Evolutionary conservation across 1,284 basidiomycete species (phyloP), one percentile per base, ranked within the genome.

Genomic region (Leccinum pallidistipes): DNA sequence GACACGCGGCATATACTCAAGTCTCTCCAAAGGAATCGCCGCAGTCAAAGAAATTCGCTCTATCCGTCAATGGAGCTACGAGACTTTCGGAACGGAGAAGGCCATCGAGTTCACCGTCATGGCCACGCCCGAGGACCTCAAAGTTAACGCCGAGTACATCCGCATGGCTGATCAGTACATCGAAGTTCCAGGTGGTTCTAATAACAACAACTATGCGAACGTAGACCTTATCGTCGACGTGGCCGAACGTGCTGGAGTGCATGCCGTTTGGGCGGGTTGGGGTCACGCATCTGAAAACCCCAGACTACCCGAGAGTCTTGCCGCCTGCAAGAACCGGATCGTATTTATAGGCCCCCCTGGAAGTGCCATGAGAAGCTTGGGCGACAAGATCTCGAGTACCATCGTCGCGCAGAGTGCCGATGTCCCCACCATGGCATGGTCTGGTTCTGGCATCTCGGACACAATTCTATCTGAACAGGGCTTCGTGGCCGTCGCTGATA

Each of bases 181-280:
- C 70, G 97, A 99, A 79, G 97, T 99, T 7, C 97, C 97, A 27
- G 97, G 97, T 68, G 97, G 97, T 64, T 87, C 90, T 55, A 99
- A 99, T 79, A 99, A 99, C 84, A 97, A 99, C 85, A 99, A 99
- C 80, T 99, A 99, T 76, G 97, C 97, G 70, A 99, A 99, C 76
- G 97, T 99, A 70, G 97, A 99, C 76, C 90, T 98, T 71, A 99
- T 99, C 71, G 94, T 99, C 65, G 97, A 99, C 74, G 88, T 99
- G 63, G 97, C 97, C 51, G 96, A 99, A 80, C 91, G 97, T 66
- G 86, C 94, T 34, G 96, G 95, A 54, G 97, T 99, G 2, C 97
- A 99, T 76, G 97, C 97, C 55, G 97, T 99, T 40, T 99, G 97
- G 97, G 97, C 97, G 52, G 97, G 97, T 62, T 99, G 97, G 97